Conservation (phyloP, 495 filamentous ascomycete genomes). For the Penicillium coprophilum region DNA sequence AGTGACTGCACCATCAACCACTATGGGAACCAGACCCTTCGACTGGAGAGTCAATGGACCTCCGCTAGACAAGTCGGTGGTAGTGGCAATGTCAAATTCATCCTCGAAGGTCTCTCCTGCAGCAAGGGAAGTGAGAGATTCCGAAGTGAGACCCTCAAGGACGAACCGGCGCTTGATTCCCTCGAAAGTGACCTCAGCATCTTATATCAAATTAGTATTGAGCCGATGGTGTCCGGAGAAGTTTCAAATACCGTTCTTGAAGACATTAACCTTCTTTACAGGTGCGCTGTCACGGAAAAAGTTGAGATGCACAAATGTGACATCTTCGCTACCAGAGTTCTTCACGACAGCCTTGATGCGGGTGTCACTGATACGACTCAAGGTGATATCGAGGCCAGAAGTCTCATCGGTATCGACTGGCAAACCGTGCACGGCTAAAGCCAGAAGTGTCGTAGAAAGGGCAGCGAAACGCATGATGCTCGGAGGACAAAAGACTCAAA, state of each 20-base stretch:
- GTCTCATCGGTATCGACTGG: slow-evolving; percentile 45
- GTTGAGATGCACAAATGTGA: slow-evolving; percentile 62
- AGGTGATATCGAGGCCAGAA: slow-evolving; percentile 50
- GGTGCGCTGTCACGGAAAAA: slow-evolving; percentile 58
- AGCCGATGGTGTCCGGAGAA: neutral
- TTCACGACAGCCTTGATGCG: slow-evolving; percentile 60
- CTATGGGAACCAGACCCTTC: slow-evolving; percentile 50
- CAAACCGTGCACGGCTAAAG: slow-evolving; percentile 38
- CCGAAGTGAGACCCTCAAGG: slow-evolving; percentile 43
- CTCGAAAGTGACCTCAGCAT: slow-evolving; percentile 52
- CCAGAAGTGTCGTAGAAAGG: slow-evolving; percentile 34
- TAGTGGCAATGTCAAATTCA: slow-evolving; percentile 56
- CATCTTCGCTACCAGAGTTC: slow-evolving; percentile 53
- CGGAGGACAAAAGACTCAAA: neutral
- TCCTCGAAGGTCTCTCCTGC: slow-evolving; percentile 56
- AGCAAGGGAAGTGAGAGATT: slow-evolving; percentile 56
- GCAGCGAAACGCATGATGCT: slow-evolving; percentile 21
- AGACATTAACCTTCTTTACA: slow-evolving; percentile 61
- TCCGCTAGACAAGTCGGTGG: slow-evolving; percentile 54
- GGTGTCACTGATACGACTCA: slow-evolving; percentile 54
- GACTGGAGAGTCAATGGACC: slow-evolving; percentile 50
- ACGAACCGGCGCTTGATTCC: slow-evolving; percentile 55
- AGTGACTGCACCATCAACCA: slow-evolving; percentile 34
- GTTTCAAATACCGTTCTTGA: slow-evolving; percentile 45
- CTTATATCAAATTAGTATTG: slow-evolving; percentile 28